Evolutionary conservation across 2,329 filamentous ascomycete genomes (phyloP), one percentile per base, ranked within the genome.

Genomic region (Thermothelomyces thermophilus): DNA sequence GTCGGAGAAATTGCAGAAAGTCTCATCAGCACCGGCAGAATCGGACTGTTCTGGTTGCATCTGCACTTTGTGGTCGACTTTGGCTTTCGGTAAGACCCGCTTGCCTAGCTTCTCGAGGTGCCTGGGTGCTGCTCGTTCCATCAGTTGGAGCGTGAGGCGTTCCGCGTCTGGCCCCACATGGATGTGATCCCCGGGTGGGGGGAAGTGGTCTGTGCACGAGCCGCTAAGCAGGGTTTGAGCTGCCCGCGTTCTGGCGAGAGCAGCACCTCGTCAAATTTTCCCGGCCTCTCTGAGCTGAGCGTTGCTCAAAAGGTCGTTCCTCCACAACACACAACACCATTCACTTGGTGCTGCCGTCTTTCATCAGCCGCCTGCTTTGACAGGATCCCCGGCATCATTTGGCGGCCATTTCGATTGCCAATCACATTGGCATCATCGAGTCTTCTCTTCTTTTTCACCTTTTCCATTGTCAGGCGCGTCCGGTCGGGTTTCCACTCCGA

Each of bases 331-430:
- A 46, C 42, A 31, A 28, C 48, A 47, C 41, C 45, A 48, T 44
- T 46, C 50, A 46, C 30, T 43, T 41, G 43, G 55, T 53, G 54
- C 55, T 33, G 41, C 46, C 51, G 48, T 49, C 45, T 42, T 55
- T 41, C 56, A 59, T 56, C 59, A 46, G 52, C 48, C 54, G 30
- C 53, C 53, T 53, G 51, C 50, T 43, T 51, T 44, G 44, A 57
- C 49, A 55, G 54, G 53, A 54, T 33, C 34, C 42, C 49, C 56
- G 49, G 47, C 47, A 51, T 49, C 40, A 30, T 3, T 43, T 46
- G 41, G 30, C 26, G 35, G 37, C 43, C 36, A 28, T 45, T 26
- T 46, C 28, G 42, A 54, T 56, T 57, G 51, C 49, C 46, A 31
- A 47, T 49, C 48, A 37, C 39, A 53, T 55, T 56, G 51, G 41